phyloP scores from a whole-genome alignment of 805 yeast species.

The Zygosaccharomyces kombuchaensis region DNA sequence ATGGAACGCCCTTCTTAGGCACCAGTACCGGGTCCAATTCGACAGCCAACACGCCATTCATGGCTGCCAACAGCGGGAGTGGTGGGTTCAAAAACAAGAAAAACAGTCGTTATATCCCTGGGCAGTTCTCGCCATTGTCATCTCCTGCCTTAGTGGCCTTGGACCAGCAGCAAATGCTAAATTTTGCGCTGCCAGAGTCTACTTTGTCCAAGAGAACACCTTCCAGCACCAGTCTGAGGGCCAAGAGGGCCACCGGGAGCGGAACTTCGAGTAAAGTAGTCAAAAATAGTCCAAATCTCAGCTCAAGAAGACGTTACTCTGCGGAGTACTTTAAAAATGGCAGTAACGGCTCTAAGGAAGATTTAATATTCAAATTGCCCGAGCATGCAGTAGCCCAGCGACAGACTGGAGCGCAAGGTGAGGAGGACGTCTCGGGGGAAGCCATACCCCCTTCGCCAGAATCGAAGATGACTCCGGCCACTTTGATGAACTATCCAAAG shows the following conservation, averaged over 20 bases:
- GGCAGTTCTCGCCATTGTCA: constrained; percentile 45
- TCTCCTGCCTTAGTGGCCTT: constrained; percentile 61
- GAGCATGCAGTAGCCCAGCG: constrained; percentile 23
- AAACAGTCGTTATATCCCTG: constrained; percentile 4
- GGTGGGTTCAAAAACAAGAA: constrained; percentile 33
- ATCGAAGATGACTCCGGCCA: constrained; percentile 16
- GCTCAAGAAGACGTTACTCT: constrained; percentile 16
- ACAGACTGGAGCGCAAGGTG: constrained; percentile 6
- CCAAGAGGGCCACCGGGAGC: constrained; percentile 15
- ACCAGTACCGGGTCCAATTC: constrained; percentile 6
- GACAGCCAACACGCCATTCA: constrained; percentile 35
- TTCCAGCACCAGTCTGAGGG: constrained; percentile 7
- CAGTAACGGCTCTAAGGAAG: constrained; percentile 25
- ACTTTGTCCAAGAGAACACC: constrained; percentile 8
- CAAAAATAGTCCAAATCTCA: constrained; percentile 32
- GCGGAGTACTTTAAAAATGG: constrained; percentile 12
- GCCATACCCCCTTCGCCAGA: constrained; percentile 11
- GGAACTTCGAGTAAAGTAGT: constrained; percentile 25
- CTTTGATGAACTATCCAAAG: constrained; percentile 28
- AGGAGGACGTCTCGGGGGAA: constrained; percentile 9
- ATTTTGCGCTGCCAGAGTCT: constrained; percentile 20
- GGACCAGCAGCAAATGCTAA: constrained; percentile 20
- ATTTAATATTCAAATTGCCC: constrained; percentile 26
- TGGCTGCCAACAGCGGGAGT: constrained; percentile 5
- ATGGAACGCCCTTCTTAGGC: constrained; percentile 21